These are phyloP conservation scores for Thuja plicata DNA, from an alignment of 83 land plant species.

Conservation along the genomic window DNA sequence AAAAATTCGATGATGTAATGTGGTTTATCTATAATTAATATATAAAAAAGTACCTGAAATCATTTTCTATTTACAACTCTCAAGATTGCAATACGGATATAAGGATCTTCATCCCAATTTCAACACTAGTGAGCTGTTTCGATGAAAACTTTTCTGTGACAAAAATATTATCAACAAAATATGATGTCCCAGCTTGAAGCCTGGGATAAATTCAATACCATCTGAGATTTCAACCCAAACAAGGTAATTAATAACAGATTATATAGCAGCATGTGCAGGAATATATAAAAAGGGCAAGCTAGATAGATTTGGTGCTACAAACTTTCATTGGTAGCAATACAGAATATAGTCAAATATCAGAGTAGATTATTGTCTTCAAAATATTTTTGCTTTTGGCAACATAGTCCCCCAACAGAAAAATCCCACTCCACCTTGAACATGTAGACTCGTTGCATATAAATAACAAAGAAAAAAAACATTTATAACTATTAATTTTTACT, in stretches of 20 bases:
- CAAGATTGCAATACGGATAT: neutral
- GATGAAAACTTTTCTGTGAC: neutral
- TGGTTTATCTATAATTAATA: too few species aligned
- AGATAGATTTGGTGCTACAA: neutral
- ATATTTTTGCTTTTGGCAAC: neutral
- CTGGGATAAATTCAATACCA: neutral
- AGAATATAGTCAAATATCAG: neutral
- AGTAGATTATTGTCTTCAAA: neutral
- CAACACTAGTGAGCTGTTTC: neutral
- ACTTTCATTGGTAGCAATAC: neutral
- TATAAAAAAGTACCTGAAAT: neutral
- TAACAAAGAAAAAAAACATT: neutral
- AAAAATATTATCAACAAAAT: neutral
- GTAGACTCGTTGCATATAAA: neutral
- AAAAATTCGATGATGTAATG: too few species aligned
- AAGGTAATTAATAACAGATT: neutral
- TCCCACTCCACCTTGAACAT: neutral
- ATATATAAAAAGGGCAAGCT: neutral
- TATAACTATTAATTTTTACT: neutral
- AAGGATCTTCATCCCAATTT: neutral
- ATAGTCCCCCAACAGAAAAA: neutral
- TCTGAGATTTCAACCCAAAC: neutral
- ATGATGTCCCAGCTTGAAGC: neutral
- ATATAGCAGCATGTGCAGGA: neutral
- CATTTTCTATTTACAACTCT: neutral